These are phyloP conservation scores for Ustilago esculenta DNA, from an alignment of 1,284 basidiomycete genomes.

Conservation along the genomic window DNA sequence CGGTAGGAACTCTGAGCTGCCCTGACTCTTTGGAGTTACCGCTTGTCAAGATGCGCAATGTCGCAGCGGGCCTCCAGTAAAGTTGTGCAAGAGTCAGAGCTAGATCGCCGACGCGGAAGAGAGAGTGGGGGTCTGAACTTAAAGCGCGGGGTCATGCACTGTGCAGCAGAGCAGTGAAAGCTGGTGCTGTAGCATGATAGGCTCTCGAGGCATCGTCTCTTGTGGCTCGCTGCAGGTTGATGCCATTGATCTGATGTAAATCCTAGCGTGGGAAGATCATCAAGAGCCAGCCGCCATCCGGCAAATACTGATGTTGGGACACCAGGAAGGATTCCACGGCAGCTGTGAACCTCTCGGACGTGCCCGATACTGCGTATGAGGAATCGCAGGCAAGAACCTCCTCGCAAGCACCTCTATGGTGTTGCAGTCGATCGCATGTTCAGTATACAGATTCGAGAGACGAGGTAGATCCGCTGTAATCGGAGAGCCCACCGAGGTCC, in stretches of 20 bases:
- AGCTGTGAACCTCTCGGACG: constrained; percentile 3
- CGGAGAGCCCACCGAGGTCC: no score
- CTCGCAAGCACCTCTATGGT: constrained; percentile 7
- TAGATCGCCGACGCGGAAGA: constrained; percentile 7
- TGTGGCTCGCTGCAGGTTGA: constrained; percentile 10
- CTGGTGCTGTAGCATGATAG: constrained; percentile 18
- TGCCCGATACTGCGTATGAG: constrained; percentile 7
- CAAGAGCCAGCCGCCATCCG: no score
- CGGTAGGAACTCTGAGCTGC: not conserved
- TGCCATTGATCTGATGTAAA: constrained; percentile 4
- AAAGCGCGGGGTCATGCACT: not conserved
- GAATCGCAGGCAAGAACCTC: constrained; percentile 7
- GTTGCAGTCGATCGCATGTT: constrained; percentile 28
- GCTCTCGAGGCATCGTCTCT: constrained; percentile 31
- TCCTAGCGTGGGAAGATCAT: constrained; percentile 3
- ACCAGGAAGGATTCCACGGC: no score
- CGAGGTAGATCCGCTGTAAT: not conserved
- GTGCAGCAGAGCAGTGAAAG: not conserved
- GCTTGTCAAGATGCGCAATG: constrained; percentile 11
- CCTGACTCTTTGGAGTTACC: not conserved
- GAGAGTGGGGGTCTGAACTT: constrained; percentile 1
- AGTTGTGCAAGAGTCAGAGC: constrained; percentile 8
- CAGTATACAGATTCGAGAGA: not conserved
- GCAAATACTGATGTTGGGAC: no score
- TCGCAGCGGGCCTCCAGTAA: not conserved